Conservation (phyloP, 139 green algal genomes). For the Deuterostichococcus epilithicus region DNA sequence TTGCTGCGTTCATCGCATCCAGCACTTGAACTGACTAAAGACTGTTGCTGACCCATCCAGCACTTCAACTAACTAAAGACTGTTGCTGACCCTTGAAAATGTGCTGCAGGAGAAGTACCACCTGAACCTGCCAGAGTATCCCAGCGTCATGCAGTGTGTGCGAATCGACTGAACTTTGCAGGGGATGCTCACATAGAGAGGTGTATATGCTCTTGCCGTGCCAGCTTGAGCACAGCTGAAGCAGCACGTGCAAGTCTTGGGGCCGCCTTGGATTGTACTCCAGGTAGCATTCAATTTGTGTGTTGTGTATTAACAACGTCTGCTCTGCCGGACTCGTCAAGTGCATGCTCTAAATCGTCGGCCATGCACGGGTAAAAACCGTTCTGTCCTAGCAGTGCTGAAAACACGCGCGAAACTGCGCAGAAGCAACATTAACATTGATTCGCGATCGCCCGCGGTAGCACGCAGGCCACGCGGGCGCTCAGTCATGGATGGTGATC, state of each 20-base stretch:
- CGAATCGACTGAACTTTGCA: not conserved
- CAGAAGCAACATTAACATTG: not conserved
- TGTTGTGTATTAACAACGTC: not conserved
- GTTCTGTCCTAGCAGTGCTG: not conserved
- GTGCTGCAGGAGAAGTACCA: constrained; percentile 61
- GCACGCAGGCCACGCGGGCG: not conserved
- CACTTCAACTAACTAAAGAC: not conserved
- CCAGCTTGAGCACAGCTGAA: not conserved
- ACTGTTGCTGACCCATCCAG: not conserved
- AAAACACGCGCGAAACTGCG: not conserved
- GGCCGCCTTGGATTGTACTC: too few species aligned
- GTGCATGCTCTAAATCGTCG: not conserved
- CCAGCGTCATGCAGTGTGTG: constrained; percentile 62
- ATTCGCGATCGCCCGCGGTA: not conserved
- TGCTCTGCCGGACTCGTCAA: not conserved
- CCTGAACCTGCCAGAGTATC: constrained; percentile 76
- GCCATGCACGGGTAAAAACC: not conserved
- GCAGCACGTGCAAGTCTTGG: not conserved
- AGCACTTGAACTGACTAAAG: not conserved
- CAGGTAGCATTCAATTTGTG: not conserved
- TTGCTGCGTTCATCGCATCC: not conserved
- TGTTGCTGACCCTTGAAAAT: not conserved
- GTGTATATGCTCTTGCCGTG: too few species aligned
- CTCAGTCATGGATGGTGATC: not conserved
- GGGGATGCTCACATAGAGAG: too few species aligned